A percentile compares a stretch with the other conserved stretches of the same genome.
phyloP scores from a whole-genome alignment of 345 rosid genomes.

The Syzygium grande region DNA sequence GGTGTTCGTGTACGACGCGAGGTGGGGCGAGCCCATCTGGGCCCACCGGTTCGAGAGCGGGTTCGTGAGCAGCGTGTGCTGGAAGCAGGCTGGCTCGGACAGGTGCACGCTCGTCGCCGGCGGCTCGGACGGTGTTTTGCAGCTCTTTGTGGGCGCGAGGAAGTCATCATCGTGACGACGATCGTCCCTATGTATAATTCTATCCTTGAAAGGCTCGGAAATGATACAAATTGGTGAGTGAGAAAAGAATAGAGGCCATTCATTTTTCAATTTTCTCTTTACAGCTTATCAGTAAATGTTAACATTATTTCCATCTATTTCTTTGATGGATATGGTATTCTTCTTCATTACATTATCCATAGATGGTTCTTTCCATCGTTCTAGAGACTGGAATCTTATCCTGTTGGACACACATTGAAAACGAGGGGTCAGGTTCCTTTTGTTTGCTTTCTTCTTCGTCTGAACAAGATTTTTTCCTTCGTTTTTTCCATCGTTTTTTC shows the following conservation, averaged over 20 bases:
- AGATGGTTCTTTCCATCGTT: not conserved
- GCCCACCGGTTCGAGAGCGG: constrained; percentile 30
- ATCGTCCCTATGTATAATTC: not conserved
- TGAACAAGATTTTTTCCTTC: not conserved
- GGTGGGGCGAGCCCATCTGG: constrained; percentile 86
- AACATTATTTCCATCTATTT: not conserved
- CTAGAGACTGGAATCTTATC: not conserved
- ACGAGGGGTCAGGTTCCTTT: not conserved
- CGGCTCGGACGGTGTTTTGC: constrained; percentile 72
- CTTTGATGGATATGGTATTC: not conserved
- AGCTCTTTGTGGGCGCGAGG: constrained; percentile 42
- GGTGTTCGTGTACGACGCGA: constrained; percentile 67
- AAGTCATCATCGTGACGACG: not conserved
- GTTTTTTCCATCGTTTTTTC: not conserved
- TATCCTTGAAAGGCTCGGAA: not conserved
- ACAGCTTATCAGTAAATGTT: not conserved
- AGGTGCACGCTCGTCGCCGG: constrained; percentile 63
- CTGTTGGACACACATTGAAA: not conserved
- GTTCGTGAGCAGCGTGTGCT: constrained; percentile 77
- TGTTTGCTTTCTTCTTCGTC: not conserved
- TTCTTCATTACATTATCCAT: not conserved
- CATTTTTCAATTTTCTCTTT: not conserved
- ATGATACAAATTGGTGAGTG: not conserved
- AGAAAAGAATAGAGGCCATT: not conserved
- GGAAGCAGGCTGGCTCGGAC: constrained; percentile 66